These are phyloP conservation scores for Solanum boliviense DNA, from an alignment of 257 asterid species.

Conservation along the genomic window DNA sequence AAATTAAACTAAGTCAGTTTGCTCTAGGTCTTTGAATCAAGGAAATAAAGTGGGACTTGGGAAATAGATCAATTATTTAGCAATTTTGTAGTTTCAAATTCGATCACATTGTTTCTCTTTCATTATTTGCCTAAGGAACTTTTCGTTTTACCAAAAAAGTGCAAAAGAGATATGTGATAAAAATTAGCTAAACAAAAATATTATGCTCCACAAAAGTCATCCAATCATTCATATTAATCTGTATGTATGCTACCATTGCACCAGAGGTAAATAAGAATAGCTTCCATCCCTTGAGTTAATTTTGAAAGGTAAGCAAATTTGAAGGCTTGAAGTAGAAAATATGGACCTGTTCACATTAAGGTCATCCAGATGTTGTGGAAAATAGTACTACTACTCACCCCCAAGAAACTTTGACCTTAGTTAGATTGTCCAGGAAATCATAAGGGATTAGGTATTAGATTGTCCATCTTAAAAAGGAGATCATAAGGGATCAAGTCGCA, in stretches of 20 bases:
- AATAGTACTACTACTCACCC: no score
- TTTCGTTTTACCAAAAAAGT: not conserved
- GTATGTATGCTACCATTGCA: not conserved
- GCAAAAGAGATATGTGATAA: not conserved
- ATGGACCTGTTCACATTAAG: not conserved
- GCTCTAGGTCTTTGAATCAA: not conserved
- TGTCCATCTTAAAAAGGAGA: not conserved
- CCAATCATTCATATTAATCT: not conserved
- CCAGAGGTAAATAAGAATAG: not conserved
- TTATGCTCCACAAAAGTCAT: not conserved
- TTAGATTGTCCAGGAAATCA: not conserved
- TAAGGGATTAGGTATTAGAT: not conserved
- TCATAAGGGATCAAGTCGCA: not conserved
- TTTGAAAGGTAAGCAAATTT: not conserved
- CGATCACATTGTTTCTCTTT: not conserved
- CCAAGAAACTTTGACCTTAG: not conserved
- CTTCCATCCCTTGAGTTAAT: not conserved
- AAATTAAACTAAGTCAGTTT: not conserved
- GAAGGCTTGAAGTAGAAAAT: not conserved
- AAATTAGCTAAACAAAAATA: not conserved
- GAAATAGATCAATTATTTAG: not conserved
- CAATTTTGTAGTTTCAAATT: not conserved
- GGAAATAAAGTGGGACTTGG: not conserved
- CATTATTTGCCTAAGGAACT: not conserved
- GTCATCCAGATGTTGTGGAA: no score